These are phyloP conservation scores for Volvariella surrecta DNA, from an alignment of 1,284 basidiomycete genomes.

Conservation along the genomic window DNA sequence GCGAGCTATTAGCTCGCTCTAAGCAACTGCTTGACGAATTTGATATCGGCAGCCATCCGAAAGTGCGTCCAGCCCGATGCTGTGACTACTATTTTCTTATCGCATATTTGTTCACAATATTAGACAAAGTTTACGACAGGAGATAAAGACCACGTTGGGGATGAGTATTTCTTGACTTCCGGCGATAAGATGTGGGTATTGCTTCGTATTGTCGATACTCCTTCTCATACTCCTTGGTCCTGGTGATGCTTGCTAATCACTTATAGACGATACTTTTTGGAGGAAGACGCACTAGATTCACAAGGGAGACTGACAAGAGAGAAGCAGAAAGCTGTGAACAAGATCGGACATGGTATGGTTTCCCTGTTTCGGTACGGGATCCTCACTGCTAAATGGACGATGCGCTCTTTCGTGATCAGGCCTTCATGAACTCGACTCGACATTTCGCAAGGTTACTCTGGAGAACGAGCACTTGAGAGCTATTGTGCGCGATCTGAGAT, in stretches of 20 bases:
- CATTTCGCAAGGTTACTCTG: constrained; percentile 72
- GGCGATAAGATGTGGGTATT: constrained; percentile 74
- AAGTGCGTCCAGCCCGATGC: constrained; percentile 36
- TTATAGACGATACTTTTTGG: constrained; percentile 69
- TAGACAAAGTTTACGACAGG: constrained; percentile 87
- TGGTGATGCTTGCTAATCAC: not conserved
- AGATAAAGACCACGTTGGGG: constrained; percentile 72
- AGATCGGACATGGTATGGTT: constrained; percentile 70
- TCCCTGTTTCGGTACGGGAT: not conserved
- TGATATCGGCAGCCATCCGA: constrained; percentile 69
- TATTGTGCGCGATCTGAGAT: constrained; percentile 68
- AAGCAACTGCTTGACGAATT: constrained; percentile 74
- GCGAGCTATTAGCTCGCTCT: constrained; percentile 59
- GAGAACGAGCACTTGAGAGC: constrained; percentile 61
- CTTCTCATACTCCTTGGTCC: not conserved
- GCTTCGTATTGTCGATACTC: too few species aligned
- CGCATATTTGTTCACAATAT: not conserved
- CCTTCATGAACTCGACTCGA: constrained; percentile 78
- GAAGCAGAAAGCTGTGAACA: constrained; percentile 75
- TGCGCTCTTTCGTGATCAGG: constrained; percentile 28
- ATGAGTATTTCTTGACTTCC: constrained; percentile 87
- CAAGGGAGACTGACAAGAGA: constrained; percentile 64
- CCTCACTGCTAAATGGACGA: too few species aligned
- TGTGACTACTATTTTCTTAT: not conserved
- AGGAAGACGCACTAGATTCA: constrained; percentile 67